Evolutionary conservation across 2,329 filamentous ascomycete genomes (phyloP).

Genomic region (Bipolaris bicolor): DNA sequence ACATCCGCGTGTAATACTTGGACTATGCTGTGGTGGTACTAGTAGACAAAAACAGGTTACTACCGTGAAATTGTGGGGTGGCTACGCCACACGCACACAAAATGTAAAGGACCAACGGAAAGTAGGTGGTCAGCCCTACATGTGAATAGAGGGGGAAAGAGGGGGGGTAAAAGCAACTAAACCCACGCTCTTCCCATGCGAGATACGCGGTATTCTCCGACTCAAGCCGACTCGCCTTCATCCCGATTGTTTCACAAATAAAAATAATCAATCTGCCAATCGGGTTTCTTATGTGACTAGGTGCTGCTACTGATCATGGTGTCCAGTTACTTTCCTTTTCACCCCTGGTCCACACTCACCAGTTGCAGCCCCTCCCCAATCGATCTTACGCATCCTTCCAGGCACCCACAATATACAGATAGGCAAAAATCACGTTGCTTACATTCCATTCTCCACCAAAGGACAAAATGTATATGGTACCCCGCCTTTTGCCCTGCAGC

Average conservation of each 20-base stretch:
- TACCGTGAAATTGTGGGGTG: not conserved
- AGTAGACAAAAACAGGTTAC: no score
- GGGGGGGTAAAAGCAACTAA: no score
- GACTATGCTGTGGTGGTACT: no score
- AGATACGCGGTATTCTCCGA: slow-evolving; percentile 1
- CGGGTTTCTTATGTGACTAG: no score
- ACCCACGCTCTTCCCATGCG: not conserved
- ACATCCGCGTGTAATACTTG: no score
- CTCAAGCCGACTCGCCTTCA: no score
- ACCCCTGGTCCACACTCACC: not conserved
- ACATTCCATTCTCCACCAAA: not conserved
- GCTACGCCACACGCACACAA: not conserved
- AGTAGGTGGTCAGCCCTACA: not conserved
- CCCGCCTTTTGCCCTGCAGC: slow-evolving; percentile 1
- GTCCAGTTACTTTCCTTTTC: not conserved
- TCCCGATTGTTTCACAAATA: not conserved
- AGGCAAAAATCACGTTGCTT: no score
- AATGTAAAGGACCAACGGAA: not conserved
- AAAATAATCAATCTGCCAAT: not conserved
- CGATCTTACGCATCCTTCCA: not conserved
- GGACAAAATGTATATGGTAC: not conserved
- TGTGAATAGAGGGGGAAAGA: no score
- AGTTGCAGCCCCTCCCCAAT: not conserved
- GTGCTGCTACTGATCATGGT: no score
- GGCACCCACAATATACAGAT: not conserved